Evolutionary conservation across 192 early-diverging fungal species (phyloP).

Genomic region (Haplosporangium gracile): DNA sequence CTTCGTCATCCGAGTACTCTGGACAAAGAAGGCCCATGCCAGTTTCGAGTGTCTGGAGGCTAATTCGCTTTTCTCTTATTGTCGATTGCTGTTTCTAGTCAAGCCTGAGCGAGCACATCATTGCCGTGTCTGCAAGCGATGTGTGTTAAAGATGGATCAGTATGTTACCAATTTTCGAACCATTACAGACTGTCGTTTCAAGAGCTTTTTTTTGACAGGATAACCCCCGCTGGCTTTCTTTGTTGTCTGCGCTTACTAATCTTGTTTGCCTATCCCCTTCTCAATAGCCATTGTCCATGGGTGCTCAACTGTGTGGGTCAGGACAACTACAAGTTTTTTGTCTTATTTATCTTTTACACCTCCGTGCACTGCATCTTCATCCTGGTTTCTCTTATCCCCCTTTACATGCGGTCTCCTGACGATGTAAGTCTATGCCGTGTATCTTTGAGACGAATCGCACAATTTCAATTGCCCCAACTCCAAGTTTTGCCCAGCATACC

Average conservation of each 20-base stretch:
- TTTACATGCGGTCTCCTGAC: conserved; percentile 27
- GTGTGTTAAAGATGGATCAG: conserved; percentile 74
- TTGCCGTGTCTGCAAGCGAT: conserved; percentile 67
- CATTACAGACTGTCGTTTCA: background rate
- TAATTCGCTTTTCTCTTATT: background rate
- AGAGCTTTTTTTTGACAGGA: background rate
- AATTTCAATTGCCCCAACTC: background rate
- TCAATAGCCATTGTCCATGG: conserved; percentile 52
- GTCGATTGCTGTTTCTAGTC: conserved; percentile 20
- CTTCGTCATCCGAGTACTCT: background rate
- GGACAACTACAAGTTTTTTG: conserved; percentile 70
- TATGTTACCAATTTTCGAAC: conserved; percentile 41
- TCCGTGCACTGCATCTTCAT: conserved; percentile 60
- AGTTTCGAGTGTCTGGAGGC: background rate
- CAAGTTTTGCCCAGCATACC: background rate
- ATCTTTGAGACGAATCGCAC: background rate
- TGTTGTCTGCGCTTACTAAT: background rate
- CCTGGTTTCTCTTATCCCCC: conserved; percentile 46
- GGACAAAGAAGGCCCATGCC: too few species aligned
- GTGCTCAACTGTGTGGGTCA: conserved; percentile 66
- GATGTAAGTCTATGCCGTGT: conserved; percentile 21
- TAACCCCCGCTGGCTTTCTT: background rate
- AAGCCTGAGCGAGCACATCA: conserved; percentile 69
- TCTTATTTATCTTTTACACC: conserved; percentile 64
- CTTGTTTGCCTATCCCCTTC: background rate